A percentile compares a stretch with the other conserved stretches of the same genome.
Evolutionary conservation across 495 filamentous ascomycete species (phyloP).

Genomic region (Staphylotrichum longicolle): DNA sequence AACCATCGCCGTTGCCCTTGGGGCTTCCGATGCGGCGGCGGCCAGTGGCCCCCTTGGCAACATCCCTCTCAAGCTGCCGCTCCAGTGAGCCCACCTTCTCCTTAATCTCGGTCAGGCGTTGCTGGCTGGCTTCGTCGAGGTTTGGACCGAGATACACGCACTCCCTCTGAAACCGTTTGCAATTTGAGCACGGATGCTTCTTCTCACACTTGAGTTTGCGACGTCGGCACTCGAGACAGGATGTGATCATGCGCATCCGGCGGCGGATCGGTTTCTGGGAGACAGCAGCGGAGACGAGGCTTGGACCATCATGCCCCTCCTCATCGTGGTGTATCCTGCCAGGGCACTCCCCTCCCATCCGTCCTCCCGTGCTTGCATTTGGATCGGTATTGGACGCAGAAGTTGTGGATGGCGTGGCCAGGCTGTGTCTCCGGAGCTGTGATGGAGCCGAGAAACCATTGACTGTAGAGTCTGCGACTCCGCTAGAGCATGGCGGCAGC

Average conservation of each 20-base stretch:
- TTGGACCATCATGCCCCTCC: background rate
- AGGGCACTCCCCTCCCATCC: too few species aligned
- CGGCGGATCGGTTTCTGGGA: constrained; percentile 52
- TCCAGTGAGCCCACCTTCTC: constrained; percentile 67
- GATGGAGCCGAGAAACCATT: background rate
- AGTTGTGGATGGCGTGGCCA: background rate
- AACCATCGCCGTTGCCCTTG: background rate
- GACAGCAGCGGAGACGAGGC: background rate
- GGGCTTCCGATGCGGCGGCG: background rate
- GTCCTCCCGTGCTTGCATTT: background rate
- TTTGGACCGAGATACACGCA: constrained; percentile 65
- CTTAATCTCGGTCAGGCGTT: constrained; percentile 65
- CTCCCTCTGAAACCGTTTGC: constrained; percentile 56
- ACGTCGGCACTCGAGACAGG: constrained; percentile 68
- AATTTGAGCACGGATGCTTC: constrained; percentile 68
- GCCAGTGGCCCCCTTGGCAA: constrained; percentile 36
- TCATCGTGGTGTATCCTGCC: constrained; percentile 1
- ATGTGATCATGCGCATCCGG: constrained; percentile 66
- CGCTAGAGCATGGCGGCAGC: background rate
- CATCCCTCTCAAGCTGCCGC: constrained; percentile 57
- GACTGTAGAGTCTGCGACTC: too few species aligned
- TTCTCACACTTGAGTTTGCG: constrained; percentile 83
- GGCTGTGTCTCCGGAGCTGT: background rate
- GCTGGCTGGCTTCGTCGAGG: constrained; percentile 58
- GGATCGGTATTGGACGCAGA: background rate